Evolutionary conservation across 2,329 filamentous ascomycete genomes (phyloP), one percentile per base, ranked within the genome.

Genomic region (Pseudogymnoascus sp.): DNA sequence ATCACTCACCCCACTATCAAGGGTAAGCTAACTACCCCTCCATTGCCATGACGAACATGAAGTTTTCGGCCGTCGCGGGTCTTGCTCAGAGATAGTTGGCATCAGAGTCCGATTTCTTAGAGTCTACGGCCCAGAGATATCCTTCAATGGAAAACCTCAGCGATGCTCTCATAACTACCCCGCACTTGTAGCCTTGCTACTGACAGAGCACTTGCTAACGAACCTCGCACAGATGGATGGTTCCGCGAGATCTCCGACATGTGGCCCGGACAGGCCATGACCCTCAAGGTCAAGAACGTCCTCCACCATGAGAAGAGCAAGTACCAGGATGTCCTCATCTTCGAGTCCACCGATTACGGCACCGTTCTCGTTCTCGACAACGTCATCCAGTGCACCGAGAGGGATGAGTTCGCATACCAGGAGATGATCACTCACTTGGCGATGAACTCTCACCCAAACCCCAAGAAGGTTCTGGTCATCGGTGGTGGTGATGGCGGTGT

Each of bases 391-490:
- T 92, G 88, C 85, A 97, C 95, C 71, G 95, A 99, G 86, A 89
- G 93, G 69, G 92, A 99, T 76, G 95, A 99, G 83, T 99, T 97
- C 84, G 91, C 93, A 72, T 96, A 96, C 87, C 95, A 99, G 84
- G 95, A 99, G 86, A 99, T 99, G 95, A 99, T 99, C 79, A 93
- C 93, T 71, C 92, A 99, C 81, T 85, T 99, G 70, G 95, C 92
- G 79, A 91, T 99, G 89, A 95, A 96, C 86, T 91, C 93, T 62
- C 95, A 99, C 86, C 95, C 95, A 71, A 88, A 96, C 83, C 95
- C 95, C 75, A 95, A 97, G 87, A 96, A 93, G 80, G 95, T 99
- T 62, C 88, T 99, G 64, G 95, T 99, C 77, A 97, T 99, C 74
- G 95, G 95, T 69, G 95, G 95, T 73, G 95, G 95, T 76, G 95